Percentiles rank a stretch among this genome's conserved stretches.
phyloP scores from a whole-genome alignment of 2,329 filamentous ascomycete genomes.

The Fusarium beomiforme region DNA sequence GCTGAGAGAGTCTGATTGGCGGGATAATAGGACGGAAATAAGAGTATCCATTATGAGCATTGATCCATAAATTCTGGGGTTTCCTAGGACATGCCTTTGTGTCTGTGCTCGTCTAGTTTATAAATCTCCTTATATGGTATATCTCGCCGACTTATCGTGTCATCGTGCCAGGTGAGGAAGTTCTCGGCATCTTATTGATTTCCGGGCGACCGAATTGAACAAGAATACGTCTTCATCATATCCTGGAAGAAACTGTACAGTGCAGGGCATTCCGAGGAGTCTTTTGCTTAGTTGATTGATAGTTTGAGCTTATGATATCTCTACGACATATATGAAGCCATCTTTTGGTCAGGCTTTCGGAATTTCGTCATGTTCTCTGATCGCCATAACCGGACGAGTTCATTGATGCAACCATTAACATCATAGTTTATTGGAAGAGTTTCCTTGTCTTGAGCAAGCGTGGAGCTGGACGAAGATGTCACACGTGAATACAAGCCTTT shows the following conservation, averaged over 20 bases:
- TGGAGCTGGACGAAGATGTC: background rate
- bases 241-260: too few relatives aligned
- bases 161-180: background rate
- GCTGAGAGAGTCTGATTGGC: background rate
- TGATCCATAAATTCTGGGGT: background rate
- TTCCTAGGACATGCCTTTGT: background rate
- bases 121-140: background rate
- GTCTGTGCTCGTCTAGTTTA: background rate
- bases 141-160: background rate
- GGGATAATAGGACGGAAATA: slow-evolving; percentile 5
- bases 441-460: background rate
- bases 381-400: too few relatives aligned
- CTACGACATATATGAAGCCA: too few relatives aligned
- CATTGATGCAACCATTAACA: too few relatives aligned
- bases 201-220: too few relatives aligned
- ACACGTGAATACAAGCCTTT: background rate
- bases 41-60: background rate
- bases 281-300: too few relatives aligned
- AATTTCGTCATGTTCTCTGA: too few relatives aligned
- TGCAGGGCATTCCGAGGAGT: too few relatives aligned
- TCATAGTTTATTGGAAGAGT: too few relatives aligned
- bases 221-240: too few relatives aligned
- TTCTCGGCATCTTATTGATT: background rate
- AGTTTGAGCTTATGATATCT: too few relatives aligned
- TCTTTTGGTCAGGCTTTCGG: too few relatives aligned